These are phyloP conservation scores for Pulveroboletus sp. DNA, from an alignment of 768 basidiomycete species.

Conservation along the genomic window DNA sequence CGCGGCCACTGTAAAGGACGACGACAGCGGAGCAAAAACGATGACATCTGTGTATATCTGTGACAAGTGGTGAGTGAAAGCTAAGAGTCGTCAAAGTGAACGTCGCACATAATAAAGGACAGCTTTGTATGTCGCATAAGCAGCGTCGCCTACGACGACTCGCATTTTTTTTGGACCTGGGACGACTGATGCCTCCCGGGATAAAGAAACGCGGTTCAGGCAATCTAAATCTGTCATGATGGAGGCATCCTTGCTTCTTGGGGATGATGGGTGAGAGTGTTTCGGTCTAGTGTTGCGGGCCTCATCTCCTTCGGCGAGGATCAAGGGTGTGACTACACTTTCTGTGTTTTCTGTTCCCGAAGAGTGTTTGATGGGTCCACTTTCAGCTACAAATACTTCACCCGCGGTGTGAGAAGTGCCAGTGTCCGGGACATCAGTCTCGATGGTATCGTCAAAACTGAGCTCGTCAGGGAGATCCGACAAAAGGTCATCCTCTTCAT, in stretches of 20 bases:
- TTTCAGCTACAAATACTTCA: slow-evolving; percentile 6
- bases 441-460: slow-evolving; percentile 26
- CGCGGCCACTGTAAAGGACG: slow-evolving; percentile 45
- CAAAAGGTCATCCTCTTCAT: slow-evolving; percentile 45
- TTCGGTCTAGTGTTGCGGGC: slow-evolving; percentile 31
- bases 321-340: background rate
- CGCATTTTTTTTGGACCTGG: slow-evolving; percentile 48
- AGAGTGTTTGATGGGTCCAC: background rate
- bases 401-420: background rate
- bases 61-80: background rate
- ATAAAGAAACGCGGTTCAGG: background rate
- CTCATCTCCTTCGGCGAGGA: slow-evolving; percentile 8
- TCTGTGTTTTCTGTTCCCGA: slow-evolving; percentile 3
- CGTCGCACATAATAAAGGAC: slow-evolving; percentile 71
- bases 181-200: slow-evolving; percentile 4
- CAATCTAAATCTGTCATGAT: slow-evolving; percentile 14
- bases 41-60: slow-evolving; percentile 85
- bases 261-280: slow-evolving; percentile 38
- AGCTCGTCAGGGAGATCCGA: slow-evolving; percentile 31
- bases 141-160: slow-evolving; percentile 52
- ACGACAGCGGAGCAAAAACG: slow-evolving; percentile 79
- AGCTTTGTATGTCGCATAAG: slow-evolving; percentile 60
- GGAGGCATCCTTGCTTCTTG: slow-evolving; percentile 25
- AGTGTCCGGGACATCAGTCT: slow-evolving; percentile 17
- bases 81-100: background rate